phyloP scores from a whole-genome alignment of 1,284 basidiomycete genomes.

The Afroboletus lepidellus region DNA sequence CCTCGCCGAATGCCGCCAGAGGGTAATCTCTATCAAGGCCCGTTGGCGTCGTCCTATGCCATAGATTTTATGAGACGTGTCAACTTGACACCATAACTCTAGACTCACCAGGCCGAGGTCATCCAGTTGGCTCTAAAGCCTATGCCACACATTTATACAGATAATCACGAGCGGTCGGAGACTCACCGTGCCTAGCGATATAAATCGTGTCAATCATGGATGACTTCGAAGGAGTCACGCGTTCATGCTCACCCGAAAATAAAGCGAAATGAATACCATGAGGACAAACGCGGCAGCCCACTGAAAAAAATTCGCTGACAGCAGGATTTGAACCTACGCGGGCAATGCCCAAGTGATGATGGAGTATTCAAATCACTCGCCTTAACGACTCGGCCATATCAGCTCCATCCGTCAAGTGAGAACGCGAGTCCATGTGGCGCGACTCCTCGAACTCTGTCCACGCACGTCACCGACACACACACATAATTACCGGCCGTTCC shows the following conservation, averaged over 20 bases:
- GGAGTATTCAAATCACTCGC: conserved; percentile 69
- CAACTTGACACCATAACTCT: background rate
- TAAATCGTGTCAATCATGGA: conserved; percentile 70
- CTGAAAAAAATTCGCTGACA: conserved; percentile 57
- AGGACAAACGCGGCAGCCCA: no score
- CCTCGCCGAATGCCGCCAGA: conserved; percentile 74
- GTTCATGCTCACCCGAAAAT: no score
- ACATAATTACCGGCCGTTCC: conserved; percentile 23
- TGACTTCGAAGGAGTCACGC: background rate
- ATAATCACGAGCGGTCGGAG: background rate
- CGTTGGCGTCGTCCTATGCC: conserved; percentile 60
- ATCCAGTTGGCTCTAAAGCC: conserved; percentile 78
- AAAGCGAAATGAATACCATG: no score
- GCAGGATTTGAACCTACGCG: conserved; percentile 81
- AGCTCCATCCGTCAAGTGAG: conserved; percentile 36
- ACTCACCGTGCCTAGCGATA: conserved; percentile 74
- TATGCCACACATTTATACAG: conserved; percentile 28
- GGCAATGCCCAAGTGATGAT: conserved; percentile 72
- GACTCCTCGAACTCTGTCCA: background rate
- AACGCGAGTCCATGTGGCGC: background rate
- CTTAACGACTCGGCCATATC: conserved; percentile 84
- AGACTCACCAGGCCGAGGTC: conserved; percentile 58
- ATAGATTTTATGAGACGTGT: conserved; percentile 5
- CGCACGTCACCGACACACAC: conserved; percentile 5
- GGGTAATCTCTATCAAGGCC: conserved; percentile 76